phyloP scores from a whole-genome alignment of 1,139 yeast genomes.

The Komagataea norvegica region DNA sequence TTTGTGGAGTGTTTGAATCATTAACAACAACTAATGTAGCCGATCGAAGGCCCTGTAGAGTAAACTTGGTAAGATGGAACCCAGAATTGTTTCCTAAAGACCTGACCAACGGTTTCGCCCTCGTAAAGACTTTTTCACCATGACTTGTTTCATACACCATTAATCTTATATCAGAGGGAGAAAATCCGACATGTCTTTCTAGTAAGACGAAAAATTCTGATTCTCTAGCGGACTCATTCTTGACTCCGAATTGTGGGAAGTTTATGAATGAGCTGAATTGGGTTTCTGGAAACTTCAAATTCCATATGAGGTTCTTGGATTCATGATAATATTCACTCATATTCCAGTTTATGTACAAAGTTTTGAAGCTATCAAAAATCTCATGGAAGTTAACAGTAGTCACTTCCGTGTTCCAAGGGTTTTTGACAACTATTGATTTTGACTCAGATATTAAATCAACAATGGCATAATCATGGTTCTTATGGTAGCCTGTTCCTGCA shows the following conservation, averaged over 20 bases:
- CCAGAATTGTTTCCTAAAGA: slow-evolving; percentile 29
- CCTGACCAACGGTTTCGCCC: slow-evolving; percentile 23
- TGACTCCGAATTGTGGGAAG: slow-evolving; percentile 46
- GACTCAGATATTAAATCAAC: slow-evolving; percentile 31
- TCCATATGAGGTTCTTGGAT: slow-evolving; percentile 36
- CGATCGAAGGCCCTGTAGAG: slow-evolving; percentile 24
- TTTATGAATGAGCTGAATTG: slow-evolving; percentile 28
- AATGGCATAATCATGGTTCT: slow-evolving; percentile 70
- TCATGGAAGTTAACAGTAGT: slow-evolving; percentile 29
- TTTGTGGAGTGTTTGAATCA: slow-evolving; percentile 26
- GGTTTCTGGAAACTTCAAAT: slow-evolving; percentile 16
- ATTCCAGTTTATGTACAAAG: slow-evolving; percentile 68
- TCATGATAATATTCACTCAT: slow-evolving; percentile 34
- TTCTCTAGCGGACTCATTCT: slow-evolving; percentile 30
- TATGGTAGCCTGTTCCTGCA: slow-evolving; percentile 39
- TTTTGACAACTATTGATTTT: slow-evolving; percentile 38
- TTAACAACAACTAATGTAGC: slow-evolving; percentile 29
- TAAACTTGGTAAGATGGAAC: slow-evolving; percentile 28
- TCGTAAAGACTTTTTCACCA: slow-evolving; percentile 34
- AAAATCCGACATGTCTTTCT: slow-evolving; percentile 30
- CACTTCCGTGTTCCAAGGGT: slow-evolving; percentile 37
- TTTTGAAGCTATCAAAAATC: slow-evolving; percentile 45
- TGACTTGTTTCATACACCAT: slow-evolving; percentile 31
- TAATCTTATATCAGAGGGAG: slow-evolving; percentile 25
- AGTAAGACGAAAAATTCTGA: slow-evolving; percentile 49